Percentiles rank a stretch among this genome's conserved stretches.
These are phyloP conservation scores for Histomonas meleagridis DNA, from an alignment of 208 protist species.

Conservation along the genomic window DNA sequence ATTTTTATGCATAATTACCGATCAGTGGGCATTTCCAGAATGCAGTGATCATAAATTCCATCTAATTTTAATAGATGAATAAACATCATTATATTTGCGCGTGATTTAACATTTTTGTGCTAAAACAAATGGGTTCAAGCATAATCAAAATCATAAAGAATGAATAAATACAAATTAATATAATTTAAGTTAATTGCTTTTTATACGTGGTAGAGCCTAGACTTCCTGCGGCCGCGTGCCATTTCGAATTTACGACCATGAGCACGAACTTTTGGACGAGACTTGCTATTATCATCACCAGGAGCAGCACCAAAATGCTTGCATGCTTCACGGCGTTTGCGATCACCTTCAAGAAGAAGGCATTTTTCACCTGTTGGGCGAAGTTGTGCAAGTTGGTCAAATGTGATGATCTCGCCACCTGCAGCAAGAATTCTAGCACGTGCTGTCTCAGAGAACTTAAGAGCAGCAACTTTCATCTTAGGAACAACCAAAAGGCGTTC, in stretches of 20 bases:
- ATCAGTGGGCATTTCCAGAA: too few relatives aligned
- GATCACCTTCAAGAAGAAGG: constrained; percentile 85
- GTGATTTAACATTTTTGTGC: too few relatives aligned
- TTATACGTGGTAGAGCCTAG: constrained; percentile 57
- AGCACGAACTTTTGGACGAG: constrained; percentile 66
- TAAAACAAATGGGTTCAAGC: too few relatives aligned
- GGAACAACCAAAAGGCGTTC: constrained; percentile 64
- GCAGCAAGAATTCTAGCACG: constrained; percentile 85
- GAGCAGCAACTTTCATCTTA: constrained; percentile 82
- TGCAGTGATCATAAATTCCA: too few relatives aligned
- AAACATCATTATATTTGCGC: too few relatives aligned
- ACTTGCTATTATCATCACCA: constrained; percentile 53
- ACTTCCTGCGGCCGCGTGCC: constrained; percentile 64
- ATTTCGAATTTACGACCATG: constrained; percentile 74
- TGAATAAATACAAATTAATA: too few relatives aligned
- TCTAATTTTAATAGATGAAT: too few relatives aligned
- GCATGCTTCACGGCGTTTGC: constrained; percentile 75
- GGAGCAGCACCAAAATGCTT: constrained; percentile 91
- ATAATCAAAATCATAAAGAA: too few relatives aligned
- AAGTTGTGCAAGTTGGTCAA: constrained; percentile 92
- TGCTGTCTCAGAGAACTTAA: constrained; percentile 90
- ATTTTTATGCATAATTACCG: too few relatives aligned
- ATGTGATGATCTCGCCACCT: constrained; percentile 92
- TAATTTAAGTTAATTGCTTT: too few relatives aligned
- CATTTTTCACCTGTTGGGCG: constrained; percentile 86